Conservation (phyloP, 2,329 filamentous ascomycete genomes). For the Aspergillus neotritici region DNA sequence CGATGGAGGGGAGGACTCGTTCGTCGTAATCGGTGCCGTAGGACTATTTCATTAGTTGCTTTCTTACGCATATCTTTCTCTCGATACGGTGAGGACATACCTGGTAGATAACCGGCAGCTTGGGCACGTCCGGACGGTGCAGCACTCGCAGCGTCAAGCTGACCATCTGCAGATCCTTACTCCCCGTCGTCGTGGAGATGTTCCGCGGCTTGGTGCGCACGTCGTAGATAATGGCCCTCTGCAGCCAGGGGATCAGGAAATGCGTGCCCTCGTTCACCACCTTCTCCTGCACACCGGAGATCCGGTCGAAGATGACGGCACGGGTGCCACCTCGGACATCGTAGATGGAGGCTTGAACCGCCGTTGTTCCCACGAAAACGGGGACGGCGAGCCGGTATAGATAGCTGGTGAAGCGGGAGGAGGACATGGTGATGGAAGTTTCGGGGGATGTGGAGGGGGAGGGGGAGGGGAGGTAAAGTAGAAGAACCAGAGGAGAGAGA, state of each 20-base stretch:
- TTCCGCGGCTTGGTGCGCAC: conserved; percentile 96
- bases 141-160: conserved; percentile 93
- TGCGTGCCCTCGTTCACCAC: conserved; percentile 96
- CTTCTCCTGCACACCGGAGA: conserved; percentile 84
- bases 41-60: conserved; percentile 52
- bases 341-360: conserved; percentile 79
- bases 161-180: conserved; percentile 99
- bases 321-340: conserved; percentile 92
- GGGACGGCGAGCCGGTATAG: conserved; percentile 58
- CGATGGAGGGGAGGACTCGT: conserved; percentile 94
- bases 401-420: conserved; percentile 31
- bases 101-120: conserved; percentile 97
- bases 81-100: conserved; percentile 46
- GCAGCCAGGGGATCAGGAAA: conserved; percentile 92
- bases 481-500: conserved; percentile 4
- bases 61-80: no score
- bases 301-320: conserved; percentile 94
- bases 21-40: conserved; percentile 98
- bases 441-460: conserved; percentile 11
- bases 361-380: conserved; percentile 59
- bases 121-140: conserved; percentile 87
- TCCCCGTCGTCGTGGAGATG: conserved; percentile 94
- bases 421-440: conserved; percentile 43
- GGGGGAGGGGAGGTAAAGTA: conserved; percentile 7
- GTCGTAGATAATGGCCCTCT: conserved; percentile 91